A percentile compares a stretch with the other conserved stretches of the same genome.
Evolutionary conservation across 83 land plant genomes (phyloP).

Genomic region (Picea abies): DNA sequence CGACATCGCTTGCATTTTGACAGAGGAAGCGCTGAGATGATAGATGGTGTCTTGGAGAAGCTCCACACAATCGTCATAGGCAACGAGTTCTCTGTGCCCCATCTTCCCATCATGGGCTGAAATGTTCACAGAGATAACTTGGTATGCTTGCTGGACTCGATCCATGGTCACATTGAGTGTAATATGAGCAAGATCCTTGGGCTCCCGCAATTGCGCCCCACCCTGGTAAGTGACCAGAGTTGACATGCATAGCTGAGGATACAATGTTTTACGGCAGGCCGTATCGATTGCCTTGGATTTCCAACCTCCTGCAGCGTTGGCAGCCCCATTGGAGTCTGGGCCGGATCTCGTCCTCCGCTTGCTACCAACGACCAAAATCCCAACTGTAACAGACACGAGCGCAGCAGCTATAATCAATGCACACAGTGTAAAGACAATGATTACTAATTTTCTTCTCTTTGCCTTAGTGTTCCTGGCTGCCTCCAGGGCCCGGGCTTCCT

Average conservation of each 20-base stretch:
- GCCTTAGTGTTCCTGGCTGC: no score
- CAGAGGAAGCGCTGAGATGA: background rate
- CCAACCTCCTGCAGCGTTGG: no score
- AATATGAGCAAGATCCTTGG: constrained; percentile 10
- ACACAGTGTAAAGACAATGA: no score
- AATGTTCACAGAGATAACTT: background rate
- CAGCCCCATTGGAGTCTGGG: no score
- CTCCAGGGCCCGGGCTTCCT: no score
- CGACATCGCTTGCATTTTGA: background rate
- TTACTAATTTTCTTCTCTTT: no score
- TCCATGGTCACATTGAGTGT: background rate
- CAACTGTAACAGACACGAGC: no score
- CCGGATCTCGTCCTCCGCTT: no score
- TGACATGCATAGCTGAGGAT: constrained; percentile 7
- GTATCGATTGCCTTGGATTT: no score
- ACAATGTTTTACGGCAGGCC: constrained; percentile 4
- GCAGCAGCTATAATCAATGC: no score
- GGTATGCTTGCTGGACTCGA: background rate
- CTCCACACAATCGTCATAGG: background rate
- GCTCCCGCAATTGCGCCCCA: background rate
- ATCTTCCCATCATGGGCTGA: background rate
- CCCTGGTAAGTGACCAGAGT: background rate
- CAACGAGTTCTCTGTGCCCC: background rate
- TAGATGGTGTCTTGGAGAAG: background rate
- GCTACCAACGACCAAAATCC: no score